Evolutionary conservation across 768 basidiomycete species (phyloP).

Genomic region (Russula foetens): DNA sequence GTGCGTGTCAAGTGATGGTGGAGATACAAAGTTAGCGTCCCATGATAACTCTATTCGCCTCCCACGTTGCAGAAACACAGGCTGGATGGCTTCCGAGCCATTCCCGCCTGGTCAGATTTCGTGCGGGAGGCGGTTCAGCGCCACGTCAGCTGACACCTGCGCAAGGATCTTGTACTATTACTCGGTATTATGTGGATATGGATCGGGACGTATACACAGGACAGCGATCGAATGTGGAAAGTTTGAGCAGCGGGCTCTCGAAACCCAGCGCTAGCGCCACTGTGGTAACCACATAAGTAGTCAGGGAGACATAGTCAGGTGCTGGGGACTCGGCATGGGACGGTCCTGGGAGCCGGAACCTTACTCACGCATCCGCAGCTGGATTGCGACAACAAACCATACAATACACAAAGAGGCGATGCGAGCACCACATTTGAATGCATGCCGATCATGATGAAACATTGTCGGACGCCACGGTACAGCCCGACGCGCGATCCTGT

Average conservation of each 20-base stretch:
- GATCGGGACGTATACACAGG: neutral
- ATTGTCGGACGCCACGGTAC: neutral
- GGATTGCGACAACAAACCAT: neutral
- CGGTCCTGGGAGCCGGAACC: constrained; percentile 1
- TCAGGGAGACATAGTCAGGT: neutral
- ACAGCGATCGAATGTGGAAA: neutral
- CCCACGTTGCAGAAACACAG: neutral
- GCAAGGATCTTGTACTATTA: neutral
- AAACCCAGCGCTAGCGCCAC: neutral
- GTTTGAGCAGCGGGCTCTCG: neutral
- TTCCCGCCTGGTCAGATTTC: neutral
- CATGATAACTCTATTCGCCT: neutral
- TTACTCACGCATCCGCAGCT: neutral
- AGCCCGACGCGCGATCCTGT: neutral
- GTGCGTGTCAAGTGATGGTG: constrained; percentile 1
- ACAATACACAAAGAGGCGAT: constrained; percentile 7
- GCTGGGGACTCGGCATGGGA: neutral
- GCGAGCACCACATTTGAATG: neutral
- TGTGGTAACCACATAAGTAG: neutral
- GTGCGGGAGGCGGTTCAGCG: neutral
- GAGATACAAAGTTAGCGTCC: neutral
- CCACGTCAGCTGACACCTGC: neutral
- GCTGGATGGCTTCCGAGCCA: neutral
- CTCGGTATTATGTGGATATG: neutral
- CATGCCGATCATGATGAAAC: constrained; percentile 7